phyloP scores from a whole-genome alignment of 192 early-diverging fungal genomes.

The Coemansia sp. region DNA sequence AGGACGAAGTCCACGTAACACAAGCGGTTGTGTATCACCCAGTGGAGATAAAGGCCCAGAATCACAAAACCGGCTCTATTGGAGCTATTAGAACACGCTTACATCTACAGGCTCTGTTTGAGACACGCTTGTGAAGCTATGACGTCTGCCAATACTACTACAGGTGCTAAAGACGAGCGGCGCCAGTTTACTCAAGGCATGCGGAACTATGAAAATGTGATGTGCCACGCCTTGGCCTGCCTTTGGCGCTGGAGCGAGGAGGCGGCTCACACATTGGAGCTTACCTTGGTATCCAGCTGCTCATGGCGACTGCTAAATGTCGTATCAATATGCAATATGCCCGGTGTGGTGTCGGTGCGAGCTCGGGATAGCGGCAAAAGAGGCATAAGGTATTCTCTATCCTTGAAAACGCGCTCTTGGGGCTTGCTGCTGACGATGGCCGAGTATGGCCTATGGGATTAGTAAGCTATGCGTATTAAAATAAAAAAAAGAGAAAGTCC shows the following conservation, averaged over 20 bases:
- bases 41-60: no score
- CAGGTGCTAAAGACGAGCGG: no score
- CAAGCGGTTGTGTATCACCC: no score
- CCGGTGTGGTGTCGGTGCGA: background rate
- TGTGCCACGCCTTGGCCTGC: no score
- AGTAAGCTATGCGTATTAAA: no score
- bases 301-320: background rate
- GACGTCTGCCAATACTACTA: conserved; percentile 6
- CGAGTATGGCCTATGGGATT: background rate
- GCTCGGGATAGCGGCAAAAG: background rate
- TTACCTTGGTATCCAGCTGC: conserved; percentile 33
- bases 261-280: no score
- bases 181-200: no score
- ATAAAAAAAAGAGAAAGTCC: background rate
- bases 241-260: no score
- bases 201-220: no score
- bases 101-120: conserved; percentile 27
- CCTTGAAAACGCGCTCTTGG: background rate
- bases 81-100: conserved; percentile 14
- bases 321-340: background rate
- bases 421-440: background rate
- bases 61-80: no score
- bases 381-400: background rate
- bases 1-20: no score
- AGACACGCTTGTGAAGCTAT: conserved; percentile 15